Conservation (phyloP, 108 stramenopile species). For the Aurantiochytrium sp. region DNA sequence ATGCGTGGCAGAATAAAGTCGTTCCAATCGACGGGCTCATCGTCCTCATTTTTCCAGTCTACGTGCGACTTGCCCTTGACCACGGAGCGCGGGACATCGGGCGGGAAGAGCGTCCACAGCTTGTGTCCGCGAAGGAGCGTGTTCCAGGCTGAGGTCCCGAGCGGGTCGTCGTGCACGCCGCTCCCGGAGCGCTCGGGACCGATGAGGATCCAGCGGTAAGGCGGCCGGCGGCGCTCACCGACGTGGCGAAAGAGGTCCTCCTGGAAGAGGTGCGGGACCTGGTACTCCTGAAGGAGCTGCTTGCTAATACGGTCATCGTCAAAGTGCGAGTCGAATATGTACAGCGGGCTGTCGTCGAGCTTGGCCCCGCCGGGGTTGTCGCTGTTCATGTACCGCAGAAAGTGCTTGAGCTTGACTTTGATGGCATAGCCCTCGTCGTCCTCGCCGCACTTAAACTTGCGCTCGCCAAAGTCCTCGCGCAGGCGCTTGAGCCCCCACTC, state of each 20-base stretch:
- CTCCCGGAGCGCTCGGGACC: constrained; percentile 87
- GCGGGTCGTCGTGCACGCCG: constrained; percentile 88
- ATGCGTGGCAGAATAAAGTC: constrained; percentile 10
- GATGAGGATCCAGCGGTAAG: constrained; percentile 92
- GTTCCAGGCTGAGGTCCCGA: constrained; percentile 96
- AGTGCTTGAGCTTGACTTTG: constrained; percentile 81
- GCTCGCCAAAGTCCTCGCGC: constrained; percentile 33
- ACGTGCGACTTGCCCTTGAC: constrained; percentile 74
- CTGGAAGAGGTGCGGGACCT: constrained; percentile 79
- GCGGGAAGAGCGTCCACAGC: constrained; percentile 96
- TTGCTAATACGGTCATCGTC: constrained; percentile 64
- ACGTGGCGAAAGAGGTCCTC: constrained; percentile 88
- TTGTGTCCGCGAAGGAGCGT: constrained; percentile 83
- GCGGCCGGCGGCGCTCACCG: constrained; percentile 83
- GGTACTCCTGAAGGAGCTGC: constrained; percentile 63
- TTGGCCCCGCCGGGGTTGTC: constrained; percentile 51
- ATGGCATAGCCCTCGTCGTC: constrained; percentile 77
- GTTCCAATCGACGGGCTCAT: constrained; percentile 76
- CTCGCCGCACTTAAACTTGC: constrained; percentile 88
- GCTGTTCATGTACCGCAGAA: constrained; percentile 67
- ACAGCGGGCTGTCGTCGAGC: constrained; percentile 90
- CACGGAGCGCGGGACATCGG: constrained; percentile 70
- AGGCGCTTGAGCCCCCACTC: constrained; percentile 46
- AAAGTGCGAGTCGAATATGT: constrained; percentile 90
- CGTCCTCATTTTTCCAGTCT: constrained; percentile 70